Evolutionary conservation across 495 filamentous ascomycete species (phyloP).

Genomic region (Ramalina peruviana): DNA sequence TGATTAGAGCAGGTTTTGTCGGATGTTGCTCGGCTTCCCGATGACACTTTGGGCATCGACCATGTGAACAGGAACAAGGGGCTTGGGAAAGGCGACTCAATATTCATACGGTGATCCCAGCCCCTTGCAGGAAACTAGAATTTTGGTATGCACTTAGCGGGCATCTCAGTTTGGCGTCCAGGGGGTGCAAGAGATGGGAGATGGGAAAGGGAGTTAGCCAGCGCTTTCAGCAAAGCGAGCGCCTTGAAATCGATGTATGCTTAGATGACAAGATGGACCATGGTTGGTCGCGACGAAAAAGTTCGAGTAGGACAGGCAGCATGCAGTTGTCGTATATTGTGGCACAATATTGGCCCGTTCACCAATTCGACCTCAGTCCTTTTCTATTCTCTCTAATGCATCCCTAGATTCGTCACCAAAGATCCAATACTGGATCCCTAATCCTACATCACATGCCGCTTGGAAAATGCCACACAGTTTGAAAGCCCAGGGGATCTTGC

Average conservation of each 20-base stretch:
- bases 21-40: constrained; percentile 49
- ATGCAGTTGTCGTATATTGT: no score
- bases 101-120: constrained; percentile 44
- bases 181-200: not conserved
- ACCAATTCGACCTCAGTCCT: not conserved
- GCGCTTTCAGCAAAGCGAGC: no score
- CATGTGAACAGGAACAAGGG: constrained; percentile 62
- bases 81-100: constrained; percentile 47
- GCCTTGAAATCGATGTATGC: no score
- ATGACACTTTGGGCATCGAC: constrained; percentile 81
- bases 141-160: constrained; percentile 7
- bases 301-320: no score
- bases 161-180: not conserved
- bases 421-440: constrained; percentile 76
- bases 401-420: constrained; percentile 45
- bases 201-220: no score
- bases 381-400: not conserved
- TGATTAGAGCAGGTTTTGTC: constrained; percentile 66
- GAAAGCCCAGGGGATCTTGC: constrained; percentile 70
- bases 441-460: constrained; percentile 65
- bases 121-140: not conserved
- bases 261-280: no score
- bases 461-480: constrained; percentile 89
- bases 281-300: no score
- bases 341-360: not conserved